Base-by-base conservation (phyloP, 2,329 filamentous ascomycete species). In the Xylariaceae sp. region DNA sequence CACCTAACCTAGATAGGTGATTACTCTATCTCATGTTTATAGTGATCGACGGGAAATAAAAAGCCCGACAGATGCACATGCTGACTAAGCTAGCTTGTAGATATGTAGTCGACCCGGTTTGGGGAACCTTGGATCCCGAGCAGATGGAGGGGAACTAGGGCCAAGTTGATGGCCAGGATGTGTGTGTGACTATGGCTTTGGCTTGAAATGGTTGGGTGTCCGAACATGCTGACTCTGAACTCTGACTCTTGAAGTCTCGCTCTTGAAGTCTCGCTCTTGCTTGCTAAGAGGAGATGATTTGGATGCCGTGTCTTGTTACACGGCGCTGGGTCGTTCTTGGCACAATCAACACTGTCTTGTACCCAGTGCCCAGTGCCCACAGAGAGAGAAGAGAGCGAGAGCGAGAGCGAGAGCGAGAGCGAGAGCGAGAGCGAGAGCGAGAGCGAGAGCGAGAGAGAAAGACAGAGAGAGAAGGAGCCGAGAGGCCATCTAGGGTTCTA, bases 301-400 rank as follows among this genome's bases (percentile, higher is more conserved):
- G 60, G 30, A 56, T 60, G 55, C 60, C 53, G 60, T 65, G 42
- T 52, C 45, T 32, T 44, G 67, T 69, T 62, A 58, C 66, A 69
- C 67, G 53, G 56, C 65, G 61, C 61, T 57, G 57, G 57, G 58
- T 60, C 65, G 57, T 60, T 62, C 63, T 29, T 49, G 58, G 60
- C 19, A 60, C 55, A 57, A 56, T 63, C 57, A 60, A 60, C 19
- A 56, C 56, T 39, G 47, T 44, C 49, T 55, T 51, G 37, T 40
- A 34, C 51, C 53, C 50, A 32, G 41, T 49, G 41, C 40, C 53
- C 56, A 56, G 55, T 53, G 55, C 49, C 47, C 39, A 49, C 49
- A 45, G 34, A 39, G 50, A 48, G 37, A 39, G 34, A 19, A 19
- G 19, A 19, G 19, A 19, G 19, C 19, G 1, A 19, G 19, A 19